Base-by-base conservation (phyloP, 148 eudicot species). In the Rhododendron ferrugineum region DNA sequence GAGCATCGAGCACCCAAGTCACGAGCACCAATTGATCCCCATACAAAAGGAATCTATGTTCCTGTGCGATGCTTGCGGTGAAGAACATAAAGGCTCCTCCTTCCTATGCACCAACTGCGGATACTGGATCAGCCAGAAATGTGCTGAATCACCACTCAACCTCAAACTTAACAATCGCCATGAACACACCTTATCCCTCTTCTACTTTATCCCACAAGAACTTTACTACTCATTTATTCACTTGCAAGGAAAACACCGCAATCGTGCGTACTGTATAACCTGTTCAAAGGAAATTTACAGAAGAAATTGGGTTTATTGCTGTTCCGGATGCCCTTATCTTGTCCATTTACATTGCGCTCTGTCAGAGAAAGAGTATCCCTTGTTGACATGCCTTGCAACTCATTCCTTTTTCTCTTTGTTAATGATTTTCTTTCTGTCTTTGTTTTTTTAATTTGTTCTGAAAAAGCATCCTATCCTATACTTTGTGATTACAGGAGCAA, bases 101-200 rank as follows among this genome's bases (percentile, higher is more conserved):
- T 78, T n/a, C 37, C 58, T 78, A 10, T 78, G 81, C 14, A 44
- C 54, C 34, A 78, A 58, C 34, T 78, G 81, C 2, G 81, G 81
- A 3, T 46, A 47, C 81, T 78, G 81, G 60, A 52, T 78, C 58
- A 78, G n/a, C 81, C 81, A 78, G 40, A 49, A 26, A n/a, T 78
- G 81, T 49, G 81, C 81, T 26, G 28, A 22, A 10, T 3, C 30
- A 11, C 81, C 60, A 2, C 50, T 5, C 58, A 4, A 20, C 36
- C 1, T 78, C 8, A 47, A 47, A 4, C 36, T 26, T 4, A 46
- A 52, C 4, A 3, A 26, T 49, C 60, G 26, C 58, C 81, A 1
- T 10, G 4, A 36, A 0, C 81, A 78, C 37, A 15, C 58, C n/a
- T 18, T 78, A 30, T 0, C 58, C 20, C 81, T 78, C 34, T 18